A percentile compares a stretch with the other conserved stretches of the same genome.
phyloP scores from a whole-genome alignment of 495 filamentous ascomycete species.

The Penicillium soppii region DNA sequence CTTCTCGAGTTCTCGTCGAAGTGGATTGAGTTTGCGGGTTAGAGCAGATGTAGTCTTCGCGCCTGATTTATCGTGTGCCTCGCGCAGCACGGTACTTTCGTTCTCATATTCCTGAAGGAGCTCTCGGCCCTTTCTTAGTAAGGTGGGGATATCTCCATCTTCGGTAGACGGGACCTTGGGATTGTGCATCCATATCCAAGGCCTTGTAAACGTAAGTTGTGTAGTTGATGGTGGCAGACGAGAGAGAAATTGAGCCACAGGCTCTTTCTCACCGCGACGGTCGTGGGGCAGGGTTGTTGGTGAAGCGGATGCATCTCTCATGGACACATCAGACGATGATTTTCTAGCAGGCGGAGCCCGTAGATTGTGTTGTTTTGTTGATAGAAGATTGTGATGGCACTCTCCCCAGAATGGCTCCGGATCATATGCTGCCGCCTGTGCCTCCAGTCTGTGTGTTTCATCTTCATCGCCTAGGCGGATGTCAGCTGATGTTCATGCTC shows the following conservation, averaged over 20 bases:
- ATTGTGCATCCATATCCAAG: slow-evolving; percentile 70
- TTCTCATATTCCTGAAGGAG: slow-evolving; percentile 44
- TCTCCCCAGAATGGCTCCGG: slow-evolving; percentile 45
- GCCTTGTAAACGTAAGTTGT: slow-evolving; percentile 27
- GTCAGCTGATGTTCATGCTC: slow-evolving; percentile 13
- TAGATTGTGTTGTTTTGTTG: slow-evolving; percentile 26
- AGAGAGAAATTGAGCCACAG: slow-evolving; percentile 57
- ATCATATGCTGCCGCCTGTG: slow-evolving; percentile 41
- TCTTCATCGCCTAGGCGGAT: slow-evolving; percentile 51
- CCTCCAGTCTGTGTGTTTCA: slow-evolving; percentile 36
- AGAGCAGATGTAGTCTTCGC: slow-evolving; percentile 37
- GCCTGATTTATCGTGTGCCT: slow-evolving; percentile 33
- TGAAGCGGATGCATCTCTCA: slow-evolving; percentile 13
- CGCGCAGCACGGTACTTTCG: slow-evolving; percentile 36
- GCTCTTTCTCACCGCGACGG: slow-evolving; percentile 51
- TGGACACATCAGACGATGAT: slow-evolving; percentile 1
- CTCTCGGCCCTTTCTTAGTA: slow-evolving; percentile 42
- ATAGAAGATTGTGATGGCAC: slow-evolving; percentile 30
- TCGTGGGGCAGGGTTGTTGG: slow-evolving; percentile 48
- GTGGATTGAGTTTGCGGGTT: slow-evolving; percentile 48
- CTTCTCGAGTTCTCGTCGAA: slow-evolving; percentile 49
- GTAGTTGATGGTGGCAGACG: slow-evolving; percentile 67
- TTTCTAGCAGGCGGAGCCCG: neutral
- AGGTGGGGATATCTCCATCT: slow-evolving; percentile 35
- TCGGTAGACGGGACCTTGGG: slow-evolving; percentile 34